Evolutionary conservation across 768 basidiomycete genomes (phyloP), one percentile per base, ranked within the genome.

Genomic region (Rhodotorula toruloides): DNA sequence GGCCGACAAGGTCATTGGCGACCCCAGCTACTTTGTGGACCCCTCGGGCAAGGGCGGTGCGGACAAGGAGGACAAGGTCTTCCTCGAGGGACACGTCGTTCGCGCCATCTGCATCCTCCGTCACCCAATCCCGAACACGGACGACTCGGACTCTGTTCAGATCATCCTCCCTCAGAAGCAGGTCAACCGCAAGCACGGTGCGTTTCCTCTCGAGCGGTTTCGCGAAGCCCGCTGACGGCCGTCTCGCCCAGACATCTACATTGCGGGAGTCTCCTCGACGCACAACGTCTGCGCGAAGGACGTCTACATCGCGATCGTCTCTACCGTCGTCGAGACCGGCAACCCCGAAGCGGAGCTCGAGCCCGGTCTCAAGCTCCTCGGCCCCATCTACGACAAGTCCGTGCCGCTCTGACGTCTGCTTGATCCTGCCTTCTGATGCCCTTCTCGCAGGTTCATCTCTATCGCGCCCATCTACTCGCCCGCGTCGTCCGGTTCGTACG

Each of bases 101-200:
- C 83, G 96, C 58, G 96, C 94, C 8, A 99, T 99, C 76, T 98
- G 96, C 81, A 83, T 99, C 79, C 82, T 99, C 78, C 94, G 94
- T 80, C 96, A 98, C 79, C 91, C 93, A 52, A 94, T 99, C 69
- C 96, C 96, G 54, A 92, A 90, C 55, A 98, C 96, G 47, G 94
- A 98, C 29, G 89, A 97, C 76, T 82, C 87, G 52, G 96, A 99
- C 80, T 91, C 89, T 74, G 87, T 87, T 44, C 96, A 99, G 79
- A 91, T 99, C 75, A 92, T 99, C 78, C 94, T 99, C 68, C 96
- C 96, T 46, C 96, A 98, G 79, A 97, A 97, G 79, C 96, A 99
- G 79, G 92, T 99, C 71, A 82, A 83, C 72, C 83, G 96, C 73
- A 85, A 87, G 79, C 89, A 99, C 76, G 96, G 94, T 90, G 76